A percentile compares a stretch with the other conserved stretches of the same genome.
phyloP scores from a whole-genome alignment of 306 rosid species.

The Hippophae gyantsensis region DNA sequence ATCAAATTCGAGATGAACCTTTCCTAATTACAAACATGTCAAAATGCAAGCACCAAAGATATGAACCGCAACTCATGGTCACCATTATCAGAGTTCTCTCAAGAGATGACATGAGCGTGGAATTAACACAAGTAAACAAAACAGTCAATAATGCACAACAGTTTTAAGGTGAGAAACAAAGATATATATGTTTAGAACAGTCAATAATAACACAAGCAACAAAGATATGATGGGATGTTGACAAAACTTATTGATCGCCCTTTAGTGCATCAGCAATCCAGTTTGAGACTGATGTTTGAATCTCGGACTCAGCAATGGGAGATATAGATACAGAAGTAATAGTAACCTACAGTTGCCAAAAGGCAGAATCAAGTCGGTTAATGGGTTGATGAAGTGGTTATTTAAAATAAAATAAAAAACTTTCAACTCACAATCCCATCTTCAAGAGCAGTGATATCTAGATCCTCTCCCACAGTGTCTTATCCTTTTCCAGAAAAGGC shows the following conservation, averaged over 20 bases:
- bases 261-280: conserved; percentile 36
- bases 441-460: conserved; percentile 33
- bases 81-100: no score
- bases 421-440: conserved; percentile 46
- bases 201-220: no score
- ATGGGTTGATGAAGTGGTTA: not conserved
- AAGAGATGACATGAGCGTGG: no score
- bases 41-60: no score
- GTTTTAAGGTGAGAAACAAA: no score
- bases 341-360: conserved; percentile 31
- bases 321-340: conserved; percentile 34
- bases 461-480: conserved; percentile 29
- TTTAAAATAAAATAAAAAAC: not conserved
- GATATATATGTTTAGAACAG: no score
- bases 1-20: no score
- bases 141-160: not conserved
- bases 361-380: not conserved
- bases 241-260: conserved; percentile 10
- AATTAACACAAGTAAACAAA: not conserved
- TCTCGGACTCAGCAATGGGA: conserved; percentile 21
- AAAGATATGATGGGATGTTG: not conserved
- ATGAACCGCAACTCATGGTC: no score
- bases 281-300: conserved; percentile 32
- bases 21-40: no score
- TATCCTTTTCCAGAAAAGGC: conserved; percentile 30